Evolutionary conservation across 1,139 yeast genomes (phyloP), one percentile per base, ranked within the genome.

Genomic region (Yamadazyma aaseri): DNA sequence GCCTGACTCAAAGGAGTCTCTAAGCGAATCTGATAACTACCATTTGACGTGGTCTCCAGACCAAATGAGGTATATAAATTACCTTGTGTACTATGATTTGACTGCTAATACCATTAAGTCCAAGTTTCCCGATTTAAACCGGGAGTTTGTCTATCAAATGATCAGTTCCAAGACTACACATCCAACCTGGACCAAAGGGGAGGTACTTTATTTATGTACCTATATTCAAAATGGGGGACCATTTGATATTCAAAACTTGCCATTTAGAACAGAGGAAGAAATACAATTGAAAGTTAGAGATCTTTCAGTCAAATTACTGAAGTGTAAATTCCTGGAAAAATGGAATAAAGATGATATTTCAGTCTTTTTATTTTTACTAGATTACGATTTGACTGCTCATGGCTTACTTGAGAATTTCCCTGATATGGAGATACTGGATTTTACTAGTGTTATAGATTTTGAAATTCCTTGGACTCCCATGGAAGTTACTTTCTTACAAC

Each of bases 331-430:
- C 13, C 34, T 33, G 6, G 26, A 20, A 3, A n/a, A 17, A 6
- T 39, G 42, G 42, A 12, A 23, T 10, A n/a, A 20, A 20, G 28
- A 20, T 5, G 40, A 39, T 11, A 15, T 34, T 3, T 33, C 40
- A 2, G 21, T 15, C 9, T 27, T 39, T 23, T 23, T 35, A 11
- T 33, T 21, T 15, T 34, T 34, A 24, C 20, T 30, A 26, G 17
- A 12, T 7, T 30, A 26, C 28, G 50, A 46, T 29, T 31, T 46
- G 30, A 45, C 50, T 1, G 16, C 34, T 8, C 31, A 45, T 24
- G 48, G 50, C 2, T 24, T 45, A 6, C 38, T 40, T 21, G 49
- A 45, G 26, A 45, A 44, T 22, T 34, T 49, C 13, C 51, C 52
- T 3, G 47, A 42, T 26, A 32, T 27, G 22, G 26, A 35, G 1